These are phyloP conservation scores for Colletotrichum zoysiae DNA, from an alignment of 2,329 filamentous ascomycete genomes.

Conservation along the genomic window DNA sequence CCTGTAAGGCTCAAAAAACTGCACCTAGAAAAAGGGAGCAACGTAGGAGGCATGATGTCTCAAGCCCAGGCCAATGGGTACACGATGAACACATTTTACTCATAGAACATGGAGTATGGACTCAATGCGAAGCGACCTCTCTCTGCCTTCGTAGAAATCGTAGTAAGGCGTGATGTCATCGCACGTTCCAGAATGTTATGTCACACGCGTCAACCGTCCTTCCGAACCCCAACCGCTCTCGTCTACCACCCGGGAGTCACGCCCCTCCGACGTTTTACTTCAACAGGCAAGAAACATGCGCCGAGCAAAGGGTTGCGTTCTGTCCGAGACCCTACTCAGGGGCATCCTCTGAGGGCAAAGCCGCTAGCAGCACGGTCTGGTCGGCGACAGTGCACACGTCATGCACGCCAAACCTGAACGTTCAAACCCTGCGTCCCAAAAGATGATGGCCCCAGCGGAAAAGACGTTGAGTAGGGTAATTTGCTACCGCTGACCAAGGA, in stretches of 20 bases:
- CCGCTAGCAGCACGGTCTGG: conserved; percentile 14
- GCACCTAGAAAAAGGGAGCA: neutral
- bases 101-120: neutral
- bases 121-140: neutral
- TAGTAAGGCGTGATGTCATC: neutral
- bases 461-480: conserved; percentile 14
- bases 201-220: neutral
- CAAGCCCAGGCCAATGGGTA: neutral
- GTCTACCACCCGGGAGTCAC: neutral
- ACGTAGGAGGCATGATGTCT: neutral
- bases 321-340: neutral
- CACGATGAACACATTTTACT: neutral
- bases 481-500: conserved; percentile 1
- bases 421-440: conserved; percentile 14
- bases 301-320: conserved; percentile 22
- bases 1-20: neutral
- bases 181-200: neutral
- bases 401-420: conserved; percentile 9
- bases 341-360: neutral
- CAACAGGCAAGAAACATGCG: conserved; percentile 14
- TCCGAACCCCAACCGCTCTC: neutral
- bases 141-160: neutral
- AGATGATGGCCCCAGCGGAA: neutral
- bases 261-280: neutral
- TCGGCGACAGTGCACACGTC: conserved; percentile 18